phyloP scores from a whole-genome alignment of 1,284 basidiomycete species.

The Sporisorium sorghi region DNA sequence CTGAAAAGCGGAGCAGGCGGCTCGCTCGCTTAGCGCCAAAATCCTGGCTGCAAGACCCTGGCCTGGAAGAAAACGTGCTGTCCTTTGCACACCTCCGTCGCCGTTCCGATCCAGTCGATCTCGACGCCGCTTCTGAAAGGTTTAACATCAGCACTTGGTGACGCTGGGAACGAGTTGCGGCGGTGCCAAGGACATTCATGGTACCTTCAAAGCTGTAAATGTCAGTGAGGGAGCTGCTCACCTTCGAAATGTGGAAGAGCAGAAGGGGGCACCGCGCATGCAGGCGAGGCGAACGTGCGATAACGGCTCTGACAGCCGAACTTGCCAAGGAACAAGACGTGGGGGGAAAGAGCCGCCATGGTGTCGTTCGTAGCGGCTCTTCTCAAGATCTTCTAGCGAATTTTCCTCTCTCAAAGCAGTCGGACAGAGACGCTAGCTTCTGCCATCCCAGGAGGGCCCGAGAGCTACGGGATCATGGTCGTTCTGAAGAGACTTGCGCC shows the following conservation, averaged over 20 bases:
- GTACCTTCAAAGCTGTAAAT: too few relatives aligned
- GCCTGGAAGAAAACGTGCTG: conserved; percentile 22
- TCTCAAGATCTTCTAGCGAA: neutral
- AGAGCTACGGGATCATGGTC: too few relatives aligned
- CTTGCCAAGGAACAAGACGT: conserved; percentile 25
- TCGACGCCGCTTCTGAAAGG: neutral
- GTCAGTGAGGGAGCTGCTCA: too few relatives aligned
- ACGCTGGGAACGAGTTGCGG: too few relatives aligned
- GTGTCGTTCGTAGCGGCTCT: conserved; percentile 7
- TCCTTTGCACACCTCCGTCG: neutral
- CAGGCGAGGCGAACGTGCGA: conserved; percentile 42
- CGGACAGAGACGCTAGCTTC: neutral
- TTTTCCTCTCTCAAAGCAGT: too few relatives aligned
- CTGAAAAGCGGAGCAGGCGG: conserved; percentile 9
- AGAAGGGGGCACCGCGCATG: conserved; percentile 1
- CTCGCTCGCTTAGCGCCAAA: conserved; percentile 15
- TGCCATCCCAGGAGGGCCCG: neutral
- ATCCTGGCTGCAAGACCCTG: neutral
- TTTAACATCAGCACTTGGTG: neutral
- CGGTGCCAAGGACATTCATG: too few relatives aligned
- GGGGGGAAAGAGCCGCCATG: conserved; percentile 10
- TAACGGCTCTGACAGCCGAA: conserved; percentile 37
- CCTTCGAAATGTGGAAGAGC: conserved; percentile 11
- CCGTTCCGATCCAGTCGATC: neutral
- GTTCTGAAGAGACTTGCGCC: neutral